Base-by-base conservation (phyloP, 805 yeast species). In the Candida pini region DNA sequence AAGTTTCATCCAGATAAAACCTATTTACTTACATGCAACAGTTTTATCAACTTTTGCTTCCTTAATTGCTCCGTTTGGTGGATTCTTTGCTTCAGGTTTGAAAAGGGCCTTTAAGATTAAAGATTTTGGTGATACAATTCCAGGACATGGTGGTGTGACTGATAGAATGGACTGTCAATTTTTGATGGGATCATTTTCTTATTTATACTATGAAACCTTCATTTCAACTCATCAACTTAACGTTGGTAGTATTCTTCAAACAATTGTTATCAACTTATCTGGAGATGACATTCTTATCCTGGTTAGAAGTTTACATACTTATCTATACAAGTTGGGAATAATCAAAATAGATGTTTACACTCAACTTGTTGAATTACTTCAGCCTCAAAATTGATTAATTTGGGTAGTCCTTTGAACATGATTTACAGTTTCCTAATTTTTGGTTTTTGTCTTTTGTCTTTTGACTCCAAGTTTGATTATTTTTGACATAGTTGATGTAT, bases 111-210 rank as follows among this genome's bases (percentile, higher is more conserved):
- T 92, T 64, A 85, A 90, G 53, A 88, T 89, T 36, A 92, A 92
- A 63, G 98, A 92, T 62, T 92, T 92, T 54, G 98, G 97, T 47
- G 95, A 90, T 54, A 90, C 97, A 8, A 92, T 92, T 48, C 98
- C 98, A 12, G 98, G 98, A 21, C 98, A 92, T 56, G 98, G 98
- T 44, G 98, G 98, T 48, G 81, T 92, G 47, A 89, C 97, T 18
- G 98, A 92, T 58, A 76, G 98, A 64, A 81, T 92, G 68, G 98
- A 92, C 63, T 92, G 98, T 63, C 97, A 92, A 64, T 92, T 90
- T 56, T 68, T 92, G 49, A 92, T 92, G 97, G 98, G 98, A 9
- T 85, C 95, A 26, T 92, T 92, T 56, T 74, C 92, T 22, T 89
- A 88, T 55, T 68, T 92, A 46, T 92, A 92, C 64, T 89, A 81